phyloP scores from a whole-genome alignment of 2,329 filamentous ascomycete species.

The Epicoccum nigrum region DNA sequence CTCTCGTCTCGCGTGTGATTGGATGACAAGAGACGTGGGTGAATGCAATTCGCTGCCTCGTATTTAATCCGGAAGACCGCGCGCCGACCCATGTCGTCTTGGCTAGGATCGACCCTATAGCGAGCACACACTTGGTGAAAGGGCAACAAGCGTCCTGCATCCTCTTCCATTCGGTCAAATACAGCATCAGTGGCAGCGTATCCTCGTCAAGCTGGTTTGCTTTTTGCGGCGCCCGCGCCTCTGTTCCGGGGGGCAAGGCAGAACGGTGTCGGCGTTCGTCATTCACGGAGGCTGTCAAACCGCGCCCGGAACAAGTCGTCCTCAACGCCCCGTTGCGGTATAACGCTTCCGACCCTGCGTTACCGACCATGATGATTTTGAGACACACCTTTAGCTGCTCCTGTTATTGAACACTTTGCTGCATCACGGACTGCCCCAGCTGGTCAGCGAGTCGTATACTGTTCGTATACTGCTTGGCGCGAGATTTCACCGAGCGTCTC shows the following conservation, averaged over 20 bases:
- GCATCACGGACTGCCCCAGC: slow-evolving; percentile 12
- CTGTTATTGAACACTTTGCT: slow-evolving; percentile 10
- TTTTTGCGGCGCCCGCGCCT: slow-evolving; percentile 23
- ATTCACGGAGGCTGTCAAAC: slow-evolving; percentile 17
- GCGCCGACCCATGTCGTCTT: slow-evolving; percentile 20
- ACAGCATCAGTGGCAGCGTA: slow-evolving; percentile 31
- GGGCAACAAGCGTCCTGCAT: slow-evolving; percentile 30
- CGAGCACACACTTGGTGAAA: slow-evolving; percentile 19
- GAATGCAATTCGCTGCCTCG: slow-evolving; percentile 39
- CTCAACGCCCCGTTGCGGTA: slow-evolving; percentile 7
- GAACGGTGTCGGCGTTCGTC: slow-evolving; percentile 25
- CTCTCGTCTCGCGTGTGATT: slow-evolving; percentile 22
- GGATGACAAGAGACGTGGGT: slow-evolving; percentile 10
- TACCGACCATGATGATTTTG: slow-evolving; percentile 6
- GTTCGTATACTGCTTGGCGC: slow-evolving; percentile 5
- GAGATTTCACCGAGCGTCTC: slow-evolving; percentile 13
- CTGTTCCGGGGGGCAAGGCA: slow-evolving; percentile 23
- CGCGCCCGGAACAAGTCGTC: slow-evolving; percentile 19
- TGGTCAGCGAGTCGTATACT: slow-evolving; percentile 5
- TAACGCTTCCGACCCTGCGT: slow-evolving; percentile 5
- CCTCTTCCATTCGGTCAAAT: slow-evolving; percentile 23
- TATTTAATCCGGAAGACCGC: slow-evolving; percentile 17
- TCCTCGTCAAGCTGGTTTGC: slow-evolving; percentile 22
- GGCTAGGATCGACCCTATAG: slow-evolving; percentile 29
- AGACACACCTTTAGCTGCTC: background rate